phyloP scores from a whole-genome alignment of 345 rosid species.

The Pelargonium nanum region DNA sequence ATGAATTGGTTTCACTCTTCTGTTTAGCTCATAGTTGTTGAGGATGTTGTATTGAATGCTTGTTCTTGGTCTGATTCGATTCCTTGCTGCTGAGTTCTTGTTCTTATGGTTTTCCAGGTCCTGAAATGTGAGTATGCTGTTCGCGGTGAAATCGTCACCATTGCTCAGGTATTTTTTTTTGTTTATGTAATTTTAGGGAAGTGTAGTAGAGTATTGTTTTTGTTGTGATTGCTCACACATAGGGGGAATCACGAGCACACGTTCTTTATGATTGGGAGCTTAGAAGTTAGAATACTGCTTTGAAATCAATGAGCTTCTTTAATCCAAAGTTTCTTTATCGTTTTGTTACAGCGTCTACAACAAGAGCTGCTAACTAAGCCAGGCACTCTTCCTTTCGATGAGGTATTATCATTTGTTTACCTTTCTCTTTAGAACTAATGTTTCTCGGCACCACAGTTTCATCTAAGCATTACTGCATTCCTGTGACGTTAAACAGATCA shows the following conservation, averaged over 20 bases:
- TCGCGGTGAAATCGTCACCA: conserved; percentile 85
- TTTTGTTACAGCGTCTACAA: conserved; percentile 49
- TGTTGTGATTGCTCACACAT: background rate
- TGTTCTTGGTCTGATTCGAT: background rate
- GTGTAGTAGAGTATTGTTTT: background rate
- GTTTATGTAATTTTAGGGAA: no score
- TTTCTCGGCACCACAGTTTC: background rate
- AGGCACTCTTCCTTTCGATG: conserved; percentile 65
- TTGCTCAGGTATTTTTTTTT: conserved; percentile 67
- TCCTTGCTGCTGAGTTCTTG: background rate
- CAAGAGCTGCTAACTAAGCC: conserved; percentile 61
- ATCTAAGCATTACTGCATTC: background rate
- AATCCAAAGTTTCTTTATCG: background rate
- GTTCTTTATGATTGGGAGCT: background rate
- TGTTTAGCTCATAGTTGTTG: background rate
- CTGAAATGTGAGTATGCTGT: conserved; percentile 88
- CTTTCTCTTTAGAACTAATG: background rate
- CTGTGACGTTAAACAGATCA: conserved; percentile 36
- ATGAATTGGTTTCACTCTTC: background rate
- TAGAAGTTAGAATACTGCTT: background rate
- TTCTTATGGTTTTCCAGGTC: conserved; percentile 32
- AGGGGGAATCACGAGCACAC: background rate
- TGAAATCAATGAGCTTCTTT: background rate
- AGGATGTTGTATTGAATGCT: background rate
- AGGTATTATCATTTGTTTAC: conserved; percentile 35